Evolutionary conservation across 2,329 filamentous ascomycete genomes (phyloP).

Genomic region (Talaromyces funiculosus): DNA sequence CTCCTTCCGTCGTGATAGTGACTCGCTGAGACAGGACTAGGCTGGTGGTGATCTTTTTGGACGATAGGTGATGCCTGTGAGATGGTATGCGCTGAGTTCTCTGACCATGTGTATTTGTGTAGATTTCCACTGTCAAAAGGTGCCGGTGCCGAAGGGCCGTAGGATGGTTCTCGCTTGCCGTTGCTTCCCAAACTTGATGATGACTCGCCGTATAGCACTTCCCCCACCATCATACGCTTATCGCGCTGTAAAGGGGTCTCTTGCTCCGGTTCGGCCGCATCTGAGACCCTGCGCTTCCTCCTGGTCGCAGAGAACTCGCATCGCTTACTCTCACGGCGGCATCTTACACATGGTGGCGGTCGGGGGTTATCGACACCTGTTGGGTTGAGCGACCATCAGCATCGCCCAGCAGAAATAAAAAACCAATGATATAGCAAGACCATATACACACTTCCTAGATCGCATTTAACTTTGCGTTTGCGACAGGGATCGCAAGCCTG

Average conservation of each 20-base stretch:
- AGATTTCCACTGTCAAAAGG: slow-evolving; percentile 22
- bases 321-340: slow-evolving; percentile 88
- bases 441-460: slow-evolving; percentile 40
- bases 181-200: slow-evolving; percentile 19
- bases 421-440: background rate
- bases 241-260: slow-evolving; percentile 39
- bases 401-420: background rate
- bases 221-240: slow-evolving; percentile 50
- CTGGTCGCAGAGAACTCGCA: slow-evolving; percentile 95
- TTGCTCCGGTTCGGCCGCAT: slow-evolving; percentile 39
- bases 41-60: slow-evolving; percentile 24
- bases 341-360: slow-evolving; percentile 89
- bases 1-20: slow-evolving; percentile 26
- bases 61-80: slow-evolving; percentile 19
- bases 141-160: slow-evolving; percentile 22
- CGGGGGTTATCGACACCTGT: slow-evolving; percentile 78
- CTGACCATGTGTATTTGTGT: slow-evolving; percentile 28
- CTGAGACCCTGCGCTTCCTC: slow-evolving; percentile 73
- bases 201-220: slow-evolving; percentile 31
- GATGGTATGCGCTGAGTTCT: slow-evolving; percentile 20
- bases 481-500: slow-evolving; percentile 47
- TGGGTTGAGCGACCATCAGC: background rate
- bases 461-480: slow-evolving; percentile 47
- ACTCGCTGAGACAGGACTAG: slow-evolving; percentile 23
- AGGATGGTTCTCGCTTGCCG: slow-evolving; percentile 20